Percentiles rank a stretch among this genome's conserved stretches.
Evolutionary conservation across 495 filamentous ascomycete genomes (phyloP).

Genomic region (Cercophora scortea): DNA sequence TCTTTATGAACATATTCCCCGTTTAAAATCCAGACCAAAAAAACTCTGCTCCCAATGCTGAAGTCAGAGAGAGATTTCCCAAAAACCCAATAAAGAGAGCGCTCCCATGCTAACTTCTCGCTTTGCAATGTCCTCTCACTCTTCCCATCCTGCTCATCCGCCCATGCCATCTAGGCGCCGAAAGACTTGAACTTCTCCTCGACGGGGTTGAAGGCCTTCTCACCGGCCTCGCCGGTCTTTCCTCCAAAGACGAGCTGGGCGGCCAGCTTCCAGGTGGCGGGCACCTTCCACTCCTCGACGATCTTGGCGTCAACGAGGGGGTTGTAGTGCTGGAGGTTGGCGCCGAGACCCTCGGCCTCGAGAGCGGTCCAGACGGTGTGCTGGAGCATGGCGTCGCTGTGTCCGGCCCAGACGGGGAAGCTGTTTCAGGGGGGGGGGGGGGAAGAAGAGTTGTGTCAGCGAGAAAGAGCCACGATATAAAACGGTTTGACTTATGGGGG

Average conservation of each 20-base stretch:
- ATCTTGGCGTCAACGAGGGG: constrained; percentile 54
- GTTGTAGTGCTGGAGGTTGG: constrained; percentile 73
- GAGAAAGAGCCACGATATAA: background rate
- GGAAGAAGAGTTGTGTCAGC: background rate
- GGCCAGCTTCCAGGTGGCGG: constrained; percentile 50
- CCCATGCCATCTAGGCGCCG: constrained; percentile 23
- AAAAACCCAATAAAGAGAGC: too few relatives aligned
- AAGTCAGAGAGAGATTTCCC: background rate
- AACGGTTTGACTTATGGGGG: background rate
- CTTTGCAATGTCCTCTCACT: background rate
- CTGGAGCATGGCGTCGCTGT: constrained; percentile 62
- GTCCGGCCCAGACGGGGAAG: constrained; percentile 54
- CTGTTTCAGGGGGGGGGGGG: constrained; percentile 11
- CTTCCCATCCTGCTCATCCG: background rate
- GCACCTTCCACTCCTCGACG: constrained; percentile 48
- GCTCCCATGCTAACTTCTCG: background rate
- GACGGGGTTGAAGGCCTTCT: constrained; percentile 48
- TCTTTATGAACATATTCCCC: background rate
- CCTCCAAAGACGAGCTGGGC: constrained; percentile 59
- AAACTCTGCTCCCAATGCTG: background rate
- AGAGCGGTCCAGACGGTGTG: constrained; percentile 58
- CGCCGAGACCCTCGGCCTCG: constrained; percentile 61
- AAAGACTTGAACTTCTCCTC: constrained; percentile 47
- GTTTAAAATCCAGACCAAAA: background rate
- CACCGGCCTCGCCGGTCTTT: constrained; percentile 35